Base-by-base conservation (phyloP, 2,329 filamentous ascomycete species). In the Neopestalotiopsis clavispora region DNA sequence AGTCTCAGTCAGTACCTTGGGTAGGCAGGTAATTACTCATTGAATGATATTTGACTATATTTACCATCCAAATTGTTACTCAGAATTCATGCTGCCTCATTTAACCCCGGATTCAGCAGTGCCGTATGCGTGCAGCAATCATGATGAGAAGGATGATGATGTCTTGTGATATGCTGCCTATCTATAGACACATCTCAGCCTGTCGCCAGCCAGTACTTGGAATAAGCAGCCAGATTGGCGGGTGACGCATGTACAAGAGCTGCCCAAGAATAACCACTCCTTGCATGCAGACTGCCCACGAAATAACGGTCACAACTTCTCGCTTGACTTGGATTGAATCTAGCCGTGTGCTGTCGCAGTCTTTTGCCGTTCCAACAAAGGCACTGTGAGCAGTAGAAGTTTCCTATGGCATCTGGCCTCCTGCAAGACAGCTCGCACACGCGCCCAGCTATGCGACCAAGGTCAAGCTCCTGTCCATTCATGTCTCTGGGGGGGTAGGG, bases 401-500 rank as follows among this genome's bases (percentile, higher is more conserved):
- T 52, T 20, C 17, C 38, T 38, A 10, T 12, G 49, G 40, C 61
- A 52, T 64, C 61, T 49, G 2, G 61, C 38, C 61, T 64, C 38
- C 61, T 64, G 61, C 61, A 40, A 28, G 61, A 49, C 38, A 14
- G 49, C 61, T 64, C 40, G 61, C 40, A 64, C 61, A 23, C 28
- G 34, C 28, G 40, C 40, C 28, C 61, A 13, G 14, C 10, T 45
- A 64, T 49, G 61, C 61, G 23, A 30, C 61, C 20, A 2, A 40
- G 34, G 38, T 32, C 34, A 12, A 23, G 20, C 40, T n/a, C n/a
- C 61, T 52, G 40, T 28, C 61, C 61, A 64, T 40, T 49, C 61
- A 64, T 34, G 9, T 6, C n/a, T 45, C 61, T 45, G 5, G 38
- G 30, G 20, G 38, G 30, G 32, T 30, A 10, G 34, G n/a, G 45